Conservation (phyloP, 2,329 filamentous ascomycete species). For the Fusarium chaquense region DNA sequence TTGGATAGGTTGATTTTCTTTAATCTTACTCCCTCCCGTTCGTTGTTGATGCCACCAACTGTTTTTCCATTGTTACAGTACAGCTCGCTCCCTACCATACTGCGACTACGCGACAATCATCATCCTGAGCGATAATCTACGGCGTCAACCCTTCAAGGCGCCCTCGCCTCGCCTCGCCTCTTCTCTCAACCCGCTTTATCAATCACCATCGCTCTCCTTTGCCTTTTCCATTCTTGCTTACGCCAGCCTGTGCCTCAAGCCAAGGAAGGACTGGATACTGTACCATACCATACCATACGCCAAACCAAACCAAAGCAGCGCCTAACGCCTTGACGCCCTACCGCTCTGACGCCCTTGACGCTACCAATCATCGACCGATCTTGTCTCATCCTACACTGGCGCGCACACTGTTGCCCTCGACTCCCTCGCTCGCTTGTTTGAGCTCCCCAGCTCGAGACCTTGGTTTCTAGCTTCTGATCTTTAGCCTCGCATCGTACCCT, state of each 20-base stretch:
- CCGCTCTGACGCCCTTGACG: conserved; percentile 42
- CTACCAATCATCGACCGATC: conserved; percentile 49
- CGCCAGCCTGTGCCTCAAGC: conserved; percentile 35
- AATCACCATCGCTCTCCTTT: conserved; percentile 2
- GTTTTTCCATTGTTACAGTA: conserved; percentile 23
- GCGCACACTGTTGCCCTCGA: conserved; percentile 42
- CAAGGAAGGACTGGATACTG: conserved; percentile 25
- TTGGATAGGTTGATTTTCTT: conserved; percentile 31
- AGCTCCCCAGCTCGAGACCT: conserved; percentile 35
- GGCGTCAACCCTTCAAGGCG: conserved; percentile 17
- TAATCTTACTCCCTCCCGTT: conserved; percentile 41
- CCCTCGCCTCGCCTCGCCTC: conserved; percentile 16
- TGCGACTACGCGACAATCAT: conserved; percentile 29
- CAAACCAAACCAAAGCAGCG: conserved; percentile 26
- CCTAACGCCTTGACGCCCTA: conserved; percentile 45
- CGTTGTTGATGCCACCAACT: conserved; percentile 37
- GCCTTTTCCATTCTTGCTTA: conserved; percentile 24
- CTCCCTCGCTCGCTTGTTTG: conserved; percentile 36
- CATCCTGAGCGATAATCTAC: conserved; percentile 32
- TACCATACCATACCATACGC: conserved; percentile 7
- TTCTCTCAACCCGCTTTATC: conserved; percentile 5
- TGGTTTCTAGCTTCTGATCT: conserved; percentile 36
- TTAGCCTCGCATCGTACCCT: conserved; percentile 34
- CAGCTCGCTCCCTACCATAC: conserved; percentile 1
- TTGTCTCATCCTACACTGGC: conserved; percentile 40